phyloP scores from a whole-genome alignment of 73 alveolate species.

The Diophrys appendiculata region DNA sequence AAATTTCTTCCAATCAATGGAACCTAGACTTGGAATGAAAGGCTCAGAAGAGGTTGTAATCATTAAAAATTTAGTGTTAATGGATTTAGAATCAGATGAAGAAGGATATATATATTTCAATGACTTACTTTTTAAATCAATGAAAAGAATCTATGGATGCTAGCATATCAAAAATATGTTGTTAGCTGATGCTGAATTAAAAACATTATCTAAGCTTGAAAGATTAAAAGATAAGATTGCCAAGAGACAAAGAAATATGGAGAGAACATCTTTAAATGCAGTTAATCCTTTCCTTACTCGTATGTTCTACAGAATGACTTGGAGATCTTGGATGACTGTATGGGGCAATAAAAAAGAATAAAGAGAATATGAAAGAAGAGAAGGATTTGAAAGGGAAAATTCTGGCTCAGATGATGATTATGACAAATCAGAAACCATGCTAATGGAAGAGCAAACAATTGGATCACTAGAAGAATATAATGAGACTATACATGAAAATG shows the following conservation, averaged over 20 bases:
- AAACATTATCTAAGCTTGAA: constrained; percentile 29
- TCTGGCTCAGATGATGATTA: constrained; percentile 1
- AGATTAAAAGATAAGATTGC: constrained; percentile 19
- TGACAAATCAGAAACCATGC: constrained; percentile 8
- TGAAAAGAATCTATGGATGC: constrained; percentile 60
- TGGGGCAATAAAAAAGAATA: background rate
- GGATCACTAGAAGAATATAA: too few species aligned
- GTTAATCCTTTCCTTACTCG: constrained; percentile 44
- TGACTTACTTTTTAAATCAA: constrained; percentile 59
- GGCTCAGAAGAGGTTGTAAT: constrained; percentile 8
- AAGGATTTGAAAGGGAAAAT: constrained; percentile 17
- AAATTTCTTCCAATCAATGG: constrained; percentile 34
- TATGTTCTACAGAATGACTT: constrained; percentile 7
- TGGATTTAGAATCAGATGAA: constrained; percentile 39
- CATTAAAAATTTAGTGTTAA: constrained; percentile 32
- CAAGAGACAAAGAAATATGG: constrained; percentile 6
- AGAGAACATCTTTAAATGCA: constrained; percentile 26
- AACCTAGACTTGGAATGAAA: constrained; percentile 40
- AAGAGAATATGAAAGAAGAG: background rate
- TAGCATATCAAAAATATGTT: constrained; percentile 27
- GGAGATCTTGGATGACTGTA: constrained; percentile 5
- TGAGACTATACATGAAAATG: too few species aligned
- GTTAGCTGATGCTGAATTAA: constrained; percentile 30
- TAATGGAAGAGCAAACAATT: background rate
- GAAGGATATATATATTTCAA: constrained; percentile 69